Evolutionary conservation across 768 basidiomycete genomes (phyloP), one percentile per base, ranked within the genome.

Genomic region (Boletus sp.): DNA sequence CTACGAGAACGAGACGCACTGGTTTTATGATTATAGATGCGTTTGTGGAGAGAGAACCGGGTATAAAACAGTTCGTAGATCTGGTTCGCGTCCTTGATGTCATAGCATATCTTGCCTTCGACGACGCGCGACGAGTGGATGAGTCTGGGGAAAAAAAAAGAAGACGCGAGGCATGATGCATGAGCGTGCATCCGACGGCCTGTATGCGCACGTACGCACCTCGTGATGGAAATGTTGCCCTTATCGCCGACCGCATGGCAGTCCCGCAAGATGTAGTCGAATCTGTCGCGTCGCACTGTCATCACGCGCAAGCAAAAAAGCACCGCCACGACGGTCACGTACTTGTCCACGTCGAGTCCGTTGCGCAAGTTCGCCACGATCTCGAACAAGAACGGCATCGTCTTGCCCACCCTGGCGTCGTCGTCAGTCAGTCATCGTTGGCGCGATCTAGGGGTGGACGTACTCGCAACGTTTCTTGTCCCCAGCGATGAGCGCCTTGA

Each of bases 261-360:
- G 64, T 94, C 92, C 3, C 92, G 77, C 7, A 83, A 76, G 54
- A 94, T 90, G 60, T 94, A 94, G 65, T 94, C 92, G 52, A 91
- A 89, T 61, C 90, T 92, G 46, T 8, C 37, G 8, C 9, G 15
- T 15, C 29, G 8, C 53, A 24, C 9, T n/a, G 18, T 66, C 15
- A 47, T 30, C 35, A 50, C 53, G 9, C 54, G 55, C 28, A 5
- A 54, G 24, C 17, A 24, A 52, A 29, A 42, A 50, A 24, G 24
- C 24, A 2, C 24, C 30, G 24, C 40, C 12, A 7, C 7, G 11
- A 37, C 24, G 33, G 55, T 35, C 18, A 48, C 56, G 37, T 55
- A 89, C 90, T 92, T 92, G 77, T 94, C 91, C 5, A 94, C 91
- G 64, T 94, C 92, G 5, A 94, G 76, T 0, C 92, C 92, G 58